phyloP scores from a whole-genome alignment of 768 basidiomycete genomes.

The Lactifluus subvellereus region DNA sequence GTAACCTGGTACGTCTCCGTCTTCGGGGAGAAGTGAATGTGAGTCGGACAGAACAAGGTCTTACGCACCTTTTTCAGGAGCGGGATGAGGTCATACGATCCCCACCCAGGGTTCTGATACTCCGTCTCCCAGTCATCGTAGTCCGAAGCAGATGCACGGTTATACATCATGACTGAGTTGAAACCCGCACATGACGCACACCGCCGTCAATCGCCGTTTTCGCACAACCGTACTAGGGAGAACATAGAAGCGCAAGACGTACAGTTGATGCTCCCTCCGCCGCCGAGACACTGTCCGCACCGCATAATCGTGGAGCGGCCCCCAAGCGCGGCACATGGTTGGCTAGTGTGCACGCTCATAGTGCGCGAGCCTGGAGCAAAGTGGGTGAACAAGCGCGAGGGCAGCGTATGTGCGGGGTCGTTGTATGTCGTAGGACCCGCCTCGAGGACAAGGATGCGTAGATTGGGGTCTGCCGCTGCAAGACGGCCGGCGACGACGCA shows the following conservation, averaged over 20 bases:
- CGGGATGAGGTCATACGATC: conserved; percentile 51
- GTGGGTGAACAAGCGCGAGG: conserved; percentile 45
- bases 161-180: conserved; percentile 38
- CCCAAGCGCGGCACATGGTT: conserved; percentile 39
- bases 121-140: conserved; percentile 56
- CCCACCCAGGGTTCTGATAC: conserved; percentile 55
- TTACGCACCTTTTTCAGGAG: conserved; percentile 47
- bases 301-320: conserved; percentile 43
- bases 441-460: conserved; percentile 59
- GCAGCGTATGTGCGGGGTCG: conserved; percentile 44
- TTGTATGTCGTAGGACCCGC: conserved; percentile 48
- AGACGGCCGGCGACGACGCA: conserved; percentile 55
- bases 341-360: conserved; percentile 38
- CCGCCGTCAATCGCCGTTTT: background rate
- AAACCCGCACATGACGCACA: background rate
- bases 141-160: conserved; percentile 54
- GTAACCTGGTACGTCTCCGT: conserved; percentile 37
- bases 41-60: background rate
- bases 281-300: conserved; percentile 49
- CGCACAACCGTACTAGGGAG: background rate
- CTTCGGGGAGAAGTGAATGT: conserved; percentile 19
- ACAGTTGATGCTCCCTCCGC: conserved; percentile 55
- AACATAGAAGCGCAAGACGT: conserved; percentile 22
- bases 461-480: conserved; percentile 43
- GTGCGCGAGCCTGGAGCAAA: conserved; percentile 37